Conservation (phyloP, 176 grass and related monocot genomes). For the Elymus sibiricus region DNA sequence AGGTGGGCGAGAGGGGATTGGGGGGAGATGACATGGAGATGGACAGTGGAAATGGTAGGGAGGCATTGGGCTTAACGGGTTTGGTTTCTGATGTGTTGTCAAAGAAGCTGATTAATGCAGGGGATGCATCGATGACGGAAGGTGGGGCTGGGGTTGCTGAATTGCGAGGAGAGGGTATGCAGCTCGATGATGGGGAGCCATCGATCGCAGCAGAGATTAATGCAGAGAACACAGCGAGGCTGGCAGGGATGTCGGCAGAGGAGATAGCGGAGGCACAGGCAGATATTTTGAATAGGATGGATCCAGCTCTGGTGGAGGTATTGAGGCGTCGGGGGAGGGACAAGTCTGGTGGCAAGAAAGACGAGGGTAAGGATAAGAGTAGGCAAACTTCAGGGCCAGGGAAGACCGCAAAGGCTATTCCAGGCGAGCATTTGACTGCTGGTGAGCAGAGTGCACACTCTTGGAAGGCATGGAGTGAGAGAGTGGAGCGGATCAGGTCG, state of each 20-base stretch:
- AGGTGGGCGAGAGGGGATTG: neutral
- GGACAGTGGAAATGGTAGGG: neutral
- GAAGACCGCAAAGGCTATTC: slow-evolving; percentile 27
- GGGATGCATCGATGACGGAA: neutral
- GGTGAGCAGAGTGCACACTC: slow-evolving; percentile 40
- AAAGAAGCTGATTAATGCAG: neutral
- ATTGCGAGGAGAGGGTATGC: slow-evolving; percentile 21
- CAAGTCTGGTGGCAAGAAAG: slow-evolving; percentile 38
- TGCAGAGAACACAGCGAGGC: slow-evolving; percentile 60
- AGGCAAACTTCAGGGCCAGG: neutral
- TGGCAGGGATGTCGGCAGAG: slow-evolving; percentile 73
- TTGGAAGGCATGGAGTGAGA: slow-evolving; percentile 86
- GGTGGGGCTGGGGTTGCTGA: neutral
- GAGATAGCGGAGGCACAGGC: slow-evolving; percentile 79
- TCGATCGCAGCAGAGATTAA: slow-evolving; percentile 63
- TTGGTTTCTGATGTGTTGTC: slow-evolving; percentile 3
- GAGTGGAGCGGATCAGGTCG: slow-evolving; percentile 69
- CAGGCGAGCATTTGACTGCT: slow-evolving; percentile 35
- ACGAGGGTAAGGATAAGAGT: slow-evolving; percentile 15
- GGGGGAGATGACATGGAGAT: neutral
- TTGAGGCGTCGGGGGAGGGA: slow-evolving; percentile 50
- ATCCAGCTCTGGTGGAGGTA: slow-evolving; percentile 66
- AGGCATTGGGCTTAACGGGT: neutral
- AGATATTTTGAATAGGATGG: slow-evolving; percentile 82
- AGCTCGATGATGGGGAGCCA: slow-evolving; percentile 13